Percentiles rank a stretch among this genome's conserved stretches.
These are phyloP conservation scores for Oropetium thomaeum DNA, from an alignment of 176 grass and related monocot genomes.

Conservation along the genomic window DNA sequence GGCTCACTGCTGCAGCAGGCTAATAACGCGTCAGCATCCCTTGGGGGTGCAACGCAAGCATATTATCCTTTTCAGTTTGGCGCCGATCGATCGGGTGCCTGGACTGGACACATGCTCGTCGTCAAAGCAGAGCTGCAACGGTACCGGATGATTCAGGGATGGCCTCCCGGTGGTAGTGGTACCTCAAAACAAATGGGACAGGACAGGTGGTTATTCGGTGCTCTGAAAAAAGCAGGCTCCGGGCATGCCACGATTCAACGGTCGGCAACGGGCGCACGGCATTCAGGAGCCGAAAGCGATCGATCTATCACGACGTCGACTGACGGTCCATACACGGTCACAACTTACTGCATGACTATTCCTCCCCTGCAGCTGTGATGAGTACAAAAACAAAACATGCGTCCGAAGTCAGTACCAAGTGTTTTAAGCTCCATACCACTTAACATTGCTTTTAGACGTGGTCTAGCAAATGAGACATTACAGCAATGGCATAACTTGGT, in stretches of 20 bases:
- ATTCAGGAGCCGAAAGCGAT: background rate
- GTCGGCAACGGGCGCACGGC: background rate
- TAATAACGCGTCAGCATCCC: no score
- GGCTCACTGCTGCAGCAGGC: no score
- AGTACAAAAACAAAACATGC: background rate
- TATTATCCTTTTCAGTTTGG: no score
- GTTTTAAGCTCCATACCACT: background rate
- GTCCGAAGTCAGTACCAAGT: background rate
- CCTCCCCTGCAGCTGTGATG: background rate
- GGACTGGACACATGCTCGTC: no score
- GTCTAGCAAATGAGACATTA: no score
- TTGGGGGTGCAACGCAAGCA: no score
- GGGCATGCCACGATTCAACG: background rate
- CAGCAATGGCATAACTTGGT: no score
- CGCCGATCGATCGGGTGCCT: no score
- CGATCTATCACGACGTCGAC: background rate
- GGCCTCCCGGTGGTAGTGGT: no score
- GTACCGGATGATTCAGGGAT: no score
- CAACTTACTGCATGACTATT: background rate
- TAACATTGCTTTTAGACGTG: no score
- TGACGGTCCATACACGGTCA: background rate
- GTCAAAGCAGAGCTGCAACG: no score
- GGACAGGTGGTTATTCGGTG: background rate
- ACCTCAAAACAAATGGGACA: background rate
- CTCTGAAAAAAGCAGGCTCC: background rate